These are phyloP conservation scores for Boechera divaricarpa DNA, from an alignment of 345 rosid species.

Conservation along the genomic window DNA sequence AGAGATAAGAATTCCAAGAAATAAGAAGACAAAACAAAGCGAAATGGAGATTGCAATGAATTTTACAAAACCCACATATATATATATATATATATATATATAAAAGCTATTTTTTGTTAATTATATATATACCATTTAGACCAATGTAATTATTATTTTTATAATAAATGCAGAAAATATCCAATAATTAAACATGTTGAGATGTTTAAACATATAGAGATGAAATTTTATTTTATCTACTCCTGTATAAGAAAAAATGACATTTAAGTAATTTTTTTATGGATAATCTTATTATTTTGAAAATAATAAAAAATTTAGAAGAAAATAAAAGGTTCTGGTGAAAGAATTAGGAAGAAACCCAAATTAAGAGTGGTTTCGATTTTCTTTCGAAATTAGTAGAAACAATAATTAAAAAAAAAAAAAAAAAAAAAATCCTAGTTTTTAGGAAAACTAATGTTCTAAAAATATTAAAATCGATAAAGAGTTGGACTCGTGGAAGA, in stretches of 20 bases:
- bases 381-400: background rate
- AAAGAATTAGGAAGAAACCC: background rate
- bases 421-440: background rate
- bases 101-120: too few species aligned
- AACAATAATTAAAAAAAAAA: background rate
- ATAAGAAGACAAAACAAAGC: constrained; percentile 3
- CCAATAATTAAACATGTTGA: constrained; percentile 10
- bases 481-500: background rate
- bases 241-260: background rate
- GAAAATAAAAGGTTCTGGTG: background rate
- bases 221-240: background rate
- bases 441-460: background rate
- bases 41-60: constrained; percentile 3
- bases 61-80: background rate
- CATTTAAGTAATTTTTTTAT: background rate
- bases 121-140: background rate
- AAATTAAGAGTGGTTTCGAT: background rate
- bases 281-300: background rate
- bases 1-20: constrained; percentile 12
- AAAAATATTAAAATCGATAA: background rate
- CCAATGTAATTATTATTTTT: background rate
- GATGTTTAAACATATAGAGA: background rate
- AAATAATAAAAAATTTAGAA: background rate
- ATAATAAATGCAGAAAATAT: background rate
- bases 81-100: background rate